Evolutionary conservation across 805 yeast genomes (phyloP).

Genomic region (Metschnikowia drakensbergensis): DNA sequence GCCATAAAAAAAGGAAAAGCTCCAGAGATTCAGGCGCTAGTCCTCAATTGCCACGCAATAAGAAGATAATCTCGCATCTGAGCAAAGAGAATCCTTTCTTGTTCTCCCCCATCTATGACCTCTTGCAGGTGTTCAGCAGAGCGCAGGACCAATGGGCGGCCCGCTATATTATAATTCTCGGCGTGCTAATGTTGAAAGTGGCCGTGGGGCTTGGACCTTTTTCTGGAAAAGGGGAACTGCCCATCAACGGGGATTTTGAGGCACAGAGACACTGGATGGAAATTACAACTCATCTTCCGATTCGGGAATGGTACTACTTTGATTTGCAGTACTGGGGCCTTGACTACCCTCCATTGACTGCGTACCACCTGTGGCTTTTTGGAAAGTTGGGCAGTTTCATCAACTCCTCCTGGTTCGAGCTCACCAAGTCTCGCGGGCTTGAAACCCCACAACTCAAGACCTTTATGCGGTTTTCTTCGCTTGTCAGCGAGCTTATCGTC

Average conservation of each 20-base stretch:
- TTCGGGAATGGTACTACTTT: slow-evolving; percentile 79
- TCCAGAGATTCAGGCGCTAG: not conserved
- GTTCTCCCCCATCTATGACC: slow-evolving; percentile 60
- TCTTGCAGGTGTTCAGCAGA: slow-evolving; percentile 71
- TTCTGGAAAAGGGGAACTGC: slow-evolving; percentile 69
- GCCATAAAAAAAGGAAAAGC: slow-evolving; percentile 7
- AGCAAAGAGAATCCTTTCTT: slow-evolving; percentile 8
- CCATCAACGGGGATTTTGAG: slow-evolving; percentile 93
- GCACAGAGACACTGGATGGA: slow-evolving; percentile 99
- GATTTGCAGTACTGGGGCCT: slow-evolving; percentile 94
- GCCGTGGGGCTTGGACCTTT: slow-evolving; percentile 88
- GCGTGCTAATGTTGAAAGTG: slow-evolving; percentile 71
- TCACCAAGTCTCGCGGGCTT: slow-evolving; percentile 69
- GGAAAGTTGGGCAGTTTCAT: slow-evolving; percentile 70
- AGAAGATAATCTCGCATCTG: not conserved
- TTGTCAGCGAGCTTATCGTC: slow-evolving; percentile 67
- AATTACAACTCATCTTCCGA: slow-evolving; percentile 71
- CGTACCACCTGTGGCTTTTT: slow-evolving; percentile 79
- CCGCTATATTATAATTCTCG: slow-evolving; percentile 65
- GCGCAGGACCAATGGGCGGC: slow-evolving; percentile 92
- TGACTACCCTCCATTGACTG: slow-evolving; percentile 96
- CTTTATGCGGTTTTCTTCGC: slow-evolving; percentile 78
- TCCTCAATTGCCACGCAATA: not conserved
- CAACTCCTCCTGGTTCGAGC: slow-evolving; percentile 69
- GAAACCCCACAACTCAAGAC: slow-evolving; percentile 68